Base-by-base conservation (phyloP, 2,329 filamentous ascomycete species). In the Plectosphaerella plurivora region DNA sequence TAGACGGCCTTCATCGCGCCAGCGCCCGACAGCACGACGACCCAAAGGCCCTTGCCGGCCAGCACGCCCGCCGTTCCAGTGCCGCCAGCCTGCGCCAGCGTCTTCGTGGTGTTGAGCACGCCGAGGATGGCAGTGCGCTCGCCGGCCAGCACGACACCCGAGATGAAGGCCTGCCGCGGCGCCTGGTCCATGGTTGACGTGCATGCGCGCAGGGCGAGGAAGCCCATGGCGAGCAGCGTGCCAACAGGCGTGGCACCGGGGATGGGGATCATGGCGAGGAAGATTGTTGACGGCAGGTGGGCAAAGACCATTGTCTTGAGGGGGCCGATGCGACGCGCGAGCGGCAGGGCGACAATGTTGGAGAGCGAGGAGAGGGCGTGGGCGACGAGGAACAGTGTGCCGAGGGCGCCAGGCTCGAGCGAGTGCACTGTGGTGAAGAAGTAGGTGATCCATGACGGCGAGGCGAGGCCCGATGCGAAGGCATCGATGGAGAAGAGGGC, bases 261-360 rank as follows among this genome's bases (percentile, higher is more conserved):
- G 1, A 85, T 60, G 0, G 83, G 81, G 20, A 90, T 81, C 18
- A 89, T 66, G 14, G 80, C 72, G 2, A 89, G 75, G 57, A 84
- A 85, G 24, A 89, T 67, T 8, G 86, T 75, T 0, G 85, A 88
- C 0, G 87, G 87, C 1, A 90, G 72, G 28, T 90, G 86, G 0
- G 86, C 89, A 61, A 88, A 87, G 9, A 88, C 85, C 87, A 90
- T 90, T 1, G 86, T 89, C 73, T 84, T 84, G 45, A 89, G 78
- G 36, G 91, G 81, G 6, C 81, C 81, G 37, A 83, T 68, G 5
- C 79, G 70, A 25, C 77, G 78, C 6, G 81, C 76, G 2, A 84
- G 68, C 5, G 79, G 76, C 5, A 78, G 75, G 1, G 81, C 79
- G 0, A 77, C 68, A 12, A 84, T 65, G 59, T 76, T 79, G 0